Base-by-base conservation (phyloP, 2,329 filamentous ascomycete species). In the Penicillium corylophilum region DNA sequence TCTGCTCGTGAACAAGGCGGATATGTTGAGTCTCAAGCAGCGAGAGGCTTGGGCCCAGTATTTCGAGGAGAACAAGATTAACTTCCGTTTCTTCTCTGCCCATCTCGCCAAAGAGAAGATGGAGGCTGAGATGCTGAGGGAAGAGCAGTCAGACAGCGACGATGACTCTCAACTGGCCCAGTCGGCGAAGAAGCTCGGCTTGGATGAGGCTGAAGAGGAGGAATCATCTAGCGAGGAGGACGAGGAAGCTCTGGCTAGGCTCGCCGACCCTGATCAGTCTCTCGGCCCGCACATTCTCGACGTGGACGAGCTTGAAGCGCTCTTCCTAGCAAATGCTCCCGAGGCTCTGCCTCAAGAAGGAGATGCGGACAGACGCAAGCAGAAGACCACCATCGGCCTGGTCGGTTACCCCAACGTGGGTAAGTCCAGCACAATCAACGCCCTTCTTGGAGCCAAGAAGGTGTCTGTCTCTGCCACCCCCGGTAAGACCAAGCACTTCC, bases 351-450 rank as follows among this genome's bases (percentile, higher is more conserved):
- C 61, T 15, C 55, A 64, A 13, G 70, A 78, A 49, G 71, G 75
- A 7, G 74, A 79, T 49, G 70, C 78, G 1, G 76, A 80, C 23
- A 63, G 75, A 13, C 33, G 58, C 35, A 77, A 76, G 53, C 74
- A 79, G 48, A 96, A 95, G 72, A 87, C 92, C 4, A 86, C 90
- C 59, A 94, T 99, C 61, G 94, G 94, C 63, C 80, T 99, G 18
- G 94, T 99, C 33, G 94, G 94, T 53, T 99, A 99, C 74, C 94
- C 94, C 66, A 99, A 99, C 76, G 94, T 99, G 57, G 94, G 94
- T 75, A 99, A 99, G 77, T 99, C 95, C 1, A 96, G 92, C 44
- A 99, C 94, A 15, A 99, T 99, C 80, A 99, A 99, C 77, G 93
- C 94, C 38, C 82, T 99, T n/a, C 92, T 97, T 52, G 95, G 95